Base-by-base conservation (phyloP, 2,329 filamentous ascomycete genomes). In the Beauveria sp. region DNA sequence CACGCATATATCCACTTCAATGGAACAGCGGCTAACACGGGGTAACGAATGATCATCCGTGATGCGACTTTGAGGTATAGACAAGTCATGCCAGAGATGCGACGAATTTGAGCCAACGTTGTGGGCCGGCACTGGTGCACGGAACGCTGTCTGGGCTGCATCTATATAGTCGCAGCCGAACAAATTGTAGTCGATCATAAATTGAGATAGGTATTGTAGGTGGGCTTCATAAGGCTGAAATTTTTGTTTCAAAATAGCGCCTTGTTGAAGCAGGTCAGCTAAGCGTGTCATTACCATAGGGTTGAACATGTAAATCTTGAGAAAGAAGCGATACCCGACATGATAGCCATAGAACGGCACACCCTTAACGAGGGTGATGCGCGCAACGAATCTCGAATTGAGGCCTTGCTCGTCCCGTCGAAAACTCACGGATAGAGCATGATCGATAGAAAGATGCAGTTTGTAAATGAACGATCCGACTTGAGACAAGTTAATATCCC, bases 101-200 rank as follows among this genome's bases (percentile, higher is more conserved):
- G 79, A 73, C 10, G 81, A 76, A 61, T 82, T 80, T n/a, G 71
- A 73, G 6, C 85, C 76, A 24, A 87, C 81, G n/a, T 86, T 78
- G 67, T 84, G 85, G 9, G 82, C 77, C 0, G 92, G 92, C 2
- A 97, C 78, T 0, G 92, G 92, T 2, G 80, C 79, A 59, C 94
- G 85, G 70, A 96, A 97, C 30, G 76, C 80, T 1, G 87, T 84
- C 64, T 85, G 89, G 10, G 79, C 79, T 55, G 86, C 88, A 62
- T 93, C 84, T 65, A 97, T 85, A 68, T 93, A 96, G 61, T 86
- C 88, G 70, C 94, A 99, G 7, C 96, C 96, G 72, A 96, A 97
- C 66, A 99, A 79, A 70, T 97, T 99, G 78, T 96, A 99, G 72
- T 99, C 96, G 65, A 88, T 89, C 94, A 99, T 97, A 84, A 96